Percentiles rank a stretch among this genome's conserved stretches.
Evolutionary conservation across 345 rosid genomes (phyloP).

Genomic region (Pseudoturritis turrita): DNA sequence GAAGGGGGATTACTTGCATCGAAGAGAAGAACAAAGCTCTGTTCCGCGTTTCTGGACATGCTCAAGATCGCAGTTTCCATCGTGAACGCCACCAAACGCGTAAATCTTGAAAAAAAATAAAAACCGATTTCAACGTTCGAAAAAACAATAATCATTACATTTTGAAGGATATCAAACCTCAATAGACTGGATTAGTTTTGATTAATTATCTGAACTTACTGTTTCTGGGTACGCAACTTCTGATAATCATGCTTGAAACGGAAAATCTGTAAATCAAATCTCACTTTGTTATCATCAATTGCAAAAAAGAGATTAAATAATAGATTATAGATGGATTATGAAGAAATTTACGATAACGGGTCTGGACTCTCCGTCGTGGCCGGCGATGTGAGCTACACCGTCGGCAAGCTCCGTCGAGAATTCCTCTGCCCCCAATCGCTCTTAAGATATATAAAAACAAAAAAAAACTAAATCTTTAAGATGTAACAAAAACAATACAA

Average conservation of each 20-base stretch:
- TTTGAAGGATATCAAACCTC: neutral
- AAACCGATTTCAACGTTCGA: neutral
- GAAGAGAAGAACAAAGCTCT: slow-evolving; percentile 68
- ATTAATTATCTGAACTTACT: slow-evolving; percentile 39
- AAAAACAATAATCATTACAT: neutral
- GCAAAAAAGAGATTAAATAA: no score
- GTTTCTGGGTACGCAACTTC: slow-evolving; percentile 72
- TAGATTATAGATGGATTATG: neutral
- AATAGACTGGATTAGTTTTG: neutral
- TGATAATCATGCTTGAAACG: slow-evolving; percentile 88
- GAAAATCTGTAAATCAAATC: slow-evolving; percentile 47
- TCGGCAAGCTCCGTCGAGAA: slow-evolving; percentile 81
- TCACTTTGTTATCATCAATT: neutral
- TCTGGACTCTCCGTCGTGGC: slow-evolving; percentile 78
- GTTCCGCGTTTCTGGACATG: slow-evolving; percentile 76
- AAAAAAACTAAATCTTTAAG: neutral
- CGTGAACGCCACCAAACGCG: slow-evolving; percentile 84
- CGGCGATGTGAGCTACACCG: slow-evolving; percentile 81
- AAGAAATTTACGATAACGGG: slow-evolving; percentile 64
- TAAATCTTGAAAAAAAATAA: slow-evolving; percentile 38
- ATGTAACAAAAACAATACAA: neutral
- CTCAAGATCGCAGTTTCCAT: slow-evolving; percentile 78
- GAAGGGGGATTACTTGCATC: slow-evolving; percentile 78
- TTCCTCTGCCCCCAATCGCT: slow-evolving; percentile 80
- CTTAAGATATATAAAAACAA: slow-evolving; percentile 25